Base-by-base conservation (phyloP, 2,329 filamentous ascomycete species). In the Hypocrella siamensis region DNA sequence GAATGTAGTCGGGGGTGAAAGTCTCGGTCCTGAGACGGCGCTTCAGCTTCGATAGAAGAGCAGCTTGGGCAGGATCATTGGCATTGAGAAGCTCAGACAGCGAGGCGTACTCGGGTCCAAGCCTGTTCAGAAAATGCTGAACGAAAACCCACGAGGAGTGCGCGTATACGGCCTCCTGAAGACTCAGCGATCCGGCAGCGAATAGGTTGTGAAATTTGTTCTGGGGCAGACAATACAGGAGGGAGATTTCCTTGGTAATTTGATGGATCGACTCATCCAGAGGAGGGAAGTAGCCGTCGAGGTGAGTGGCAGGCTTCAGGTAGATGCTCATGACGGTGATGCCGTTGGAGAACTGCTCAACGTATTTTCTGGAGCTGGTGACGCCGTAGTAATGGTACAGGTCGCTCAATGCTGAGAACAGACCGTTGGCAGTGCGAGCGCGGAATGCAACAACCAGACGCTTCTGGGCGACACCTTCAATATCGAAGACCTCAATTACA, bases 371-470 rank as follows among this genome's bases (percentile, higher is more conserved):
- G 18, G 90, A 90, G 48, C 83, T 93, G 3, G 90, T 98, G 38
- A 96, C 71, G 27, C 90, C 88, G 51, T 98, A 98, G 70, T 94
- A 96, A 61, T 98, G 90, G 63, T 98, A 98, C 24, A 98, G 66
- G 54, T 96, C 86, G 41, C 83, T 93, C 45, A 98, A 62, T 18
- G 90, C 85, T 45, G 86, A 93, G 69, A 98, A 98, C 47, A 98
- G 65, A 40, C 90, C 90, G 44, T 84, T 70, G 19, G 90, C 90
- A 14, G 88, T 93, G 40, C 86, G 79, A 44, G 88, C 83, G 45
- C 88, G 85, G 67, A 94, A 96, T 28, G 86, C 90, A 46, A 98
- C 71, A 34, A 98, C 85, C 38, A 98, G 64, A 46, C 90, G 75
- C 70, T 94, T 96, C 65, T 98, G 90, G 19, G 79, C 73, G 14